Percentiles rank a stretch among this genome's conserved stretches.
These are phyloP conservation scores for Oxytropis ochrocephala DNA, from an alignment of 306 rosid species.

Conservation along the genomic window DNA sequence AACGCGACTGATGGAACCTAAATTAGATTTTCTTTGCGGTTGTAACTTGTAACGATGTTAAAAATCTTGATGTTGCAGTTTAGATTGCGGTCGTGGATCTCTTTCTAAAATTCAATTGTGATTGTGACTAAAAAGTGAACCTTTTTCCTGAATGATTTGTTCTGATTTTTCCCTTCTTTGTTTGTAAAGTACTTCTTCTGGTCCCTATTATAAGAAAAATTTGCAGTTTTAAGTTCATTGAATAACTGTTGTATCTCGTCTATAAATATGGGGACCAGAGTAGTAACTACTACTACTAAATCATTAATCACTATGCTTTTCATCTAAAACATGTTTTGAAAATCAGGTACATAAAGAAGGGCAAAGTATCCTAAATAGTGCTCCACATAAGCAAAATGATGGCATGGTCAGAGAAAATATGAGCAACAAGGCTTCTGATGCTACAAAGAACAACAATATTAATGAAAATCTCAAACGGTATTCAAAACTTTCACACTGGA, in stretches of 20 bases:
- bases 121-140: background rate
- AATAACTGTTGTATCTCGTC: too few species aligned
- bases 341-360: constrained; percentile 83
- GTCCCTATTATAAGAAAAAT: too few species aligned
- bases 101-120: background rate
- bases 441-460: constrained; percentile 18
- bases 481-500: background rate
- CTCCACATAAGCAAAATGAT: constrained; percentile 25
- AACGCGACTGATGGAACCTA: too few species aligned
- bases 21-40: too few species aligned
- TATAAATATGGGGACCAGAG: too few species aligned
- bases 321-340: background rate
- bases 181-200: too few species aligned
- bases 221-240: too few species aligned
- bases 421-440: constrained; percentile 11
- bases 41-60: too few species aligned
- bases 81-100: too few species aligned
- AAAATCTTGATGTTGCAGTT: too few species aligned
- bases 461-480: constrained; percentile 71
- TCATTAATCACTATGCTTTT: background rate
- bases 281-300: background rate
- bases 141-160: background rate
- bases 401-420: constrained; percentile 17
- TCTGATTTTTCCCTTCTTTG: background rate
- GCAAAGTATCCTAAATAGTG: constrained; percentile 43